Conservation (phyloP, 352 stramenopile species). For the Pythium graminicola region DNA sequence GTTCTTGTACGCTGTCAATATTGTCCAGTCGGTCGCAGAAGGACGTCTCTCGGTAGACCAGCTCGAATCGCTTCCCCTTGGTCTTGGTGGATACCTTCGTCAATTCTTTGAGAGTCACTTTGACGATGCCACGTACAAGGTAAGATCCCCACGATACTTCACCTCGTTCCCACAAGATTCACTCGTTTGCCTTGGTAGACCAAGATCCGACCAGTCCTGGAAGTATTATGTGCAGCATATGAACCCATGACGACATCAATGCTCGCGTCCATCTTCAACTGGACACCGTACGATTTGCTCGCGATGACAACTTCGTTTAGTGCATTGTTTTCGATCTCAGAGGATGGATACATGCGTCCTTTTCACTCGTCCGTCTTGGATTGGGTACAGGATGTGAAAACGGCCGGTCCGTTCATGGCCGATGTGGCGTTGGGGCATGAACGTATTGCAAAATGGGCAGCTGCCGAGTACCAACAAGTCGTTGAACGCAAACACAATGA, state of each 20-base stretch:
- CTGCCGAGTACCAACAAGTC: constrained; percentile 44
- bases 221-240: constrained; percentile 62
- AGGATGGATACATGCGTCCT: constrained; percentile 38
- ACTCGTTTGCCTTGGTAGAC: constrained; percentile 8
- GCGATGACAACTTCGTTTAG: constrained; percentile 45
- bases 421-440: constrained; percentile 51
- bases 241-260: constrained; percentile 44
- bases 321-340: constrained; percentile 50
- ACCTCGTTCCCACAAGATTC: neutral
- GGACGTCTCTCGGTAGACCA: constrained; percentile 41
- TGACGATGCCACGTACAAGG: constrained; percentile 42
- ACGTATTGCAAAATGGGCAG: constrained; percentile 51
- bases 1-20: constrained; percentile 72
- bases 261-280: constrained; percentile 45
- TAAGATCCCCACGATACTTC: neutral
- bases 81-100: constrained; percentile 58
- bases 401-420: constrained; percentile 44
- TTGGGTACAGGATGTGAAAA: constrained; percentile 53
- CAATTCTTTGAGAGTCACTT: constrained; percentile 74
- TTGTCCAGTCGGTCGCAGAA: constrained; percentile 56
- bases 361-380: constrained; percentile 74
- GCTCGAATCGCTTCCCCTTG: constrained; percentile 46
- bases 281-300: constrained; percentile 51
- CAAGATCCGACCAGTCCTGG: constrained; percentile 54
- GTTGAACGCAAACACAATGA: constrained; percentile 41